A percentile compares a stretch with the other conserved stretches of the same genome.
Evolutionary conservation across 371 early-diverging fungal species (phyloP).

Genomic region (Apophysomyces ossiformis): DNA sequence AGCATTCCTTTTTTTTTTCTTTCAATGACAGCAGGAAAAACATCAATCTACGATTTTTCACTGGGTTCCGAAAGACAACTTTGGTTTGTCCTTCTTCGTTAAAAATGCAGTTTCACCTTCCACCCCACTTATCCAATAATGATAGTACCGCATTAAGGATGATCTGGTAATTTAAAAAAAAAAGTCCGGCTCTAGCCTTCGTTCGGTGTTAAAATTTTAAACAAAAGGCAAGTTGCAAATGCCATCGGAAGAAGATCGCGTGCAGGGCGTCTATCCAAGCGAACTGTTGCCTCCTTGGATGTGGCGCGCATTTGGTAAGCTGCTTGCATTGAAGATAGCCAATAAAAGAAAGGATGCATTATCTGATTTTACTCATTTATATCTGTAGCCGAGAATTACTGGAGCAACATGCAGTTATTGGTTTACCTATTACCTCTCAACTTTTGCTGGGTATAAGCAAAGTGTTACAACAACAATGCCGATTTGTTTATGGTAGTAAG

Average conservation of each 20-base stretch:
- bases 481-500: constrained; percentile 2
- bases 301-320: constrained; percentile 18
- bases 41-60: no score
- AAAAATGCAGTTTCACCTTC: no score
- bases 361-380: neutral
- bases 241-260: neutral
- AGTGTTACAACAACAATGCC: constrained; percentile 8
- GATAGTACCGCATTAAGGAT: constrained; percentile 1
- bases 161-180: constrained; percentile 11
- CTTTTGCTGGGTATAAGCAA: constrained; percentile 15
- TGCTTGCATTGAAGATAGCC: no score
- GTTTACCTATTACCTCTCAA: constrained; percentile 9
- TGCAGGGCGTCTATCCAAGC: constrained; percentile 9
- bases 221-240: no score
- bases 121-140: no score
- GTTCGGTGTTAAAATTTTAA: neutral
- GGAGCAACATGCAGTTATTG: constrained; percentile 5
- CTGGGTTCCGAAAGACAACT: no score
- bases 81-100: no score
- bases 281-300: constrained; percentile 14
- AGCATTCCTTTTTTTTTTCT: no score
- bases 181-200: neutral
- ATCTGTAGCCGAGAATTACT: neutral
- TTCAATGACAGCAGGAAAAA: no score
- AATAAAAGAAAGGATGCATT: no score